These are phyloP conservation scores for Pseudonitzschia delicatissima DNA, from an alignment of 108 stramenopile genomes.

Conservation along the genomic window DNA sequence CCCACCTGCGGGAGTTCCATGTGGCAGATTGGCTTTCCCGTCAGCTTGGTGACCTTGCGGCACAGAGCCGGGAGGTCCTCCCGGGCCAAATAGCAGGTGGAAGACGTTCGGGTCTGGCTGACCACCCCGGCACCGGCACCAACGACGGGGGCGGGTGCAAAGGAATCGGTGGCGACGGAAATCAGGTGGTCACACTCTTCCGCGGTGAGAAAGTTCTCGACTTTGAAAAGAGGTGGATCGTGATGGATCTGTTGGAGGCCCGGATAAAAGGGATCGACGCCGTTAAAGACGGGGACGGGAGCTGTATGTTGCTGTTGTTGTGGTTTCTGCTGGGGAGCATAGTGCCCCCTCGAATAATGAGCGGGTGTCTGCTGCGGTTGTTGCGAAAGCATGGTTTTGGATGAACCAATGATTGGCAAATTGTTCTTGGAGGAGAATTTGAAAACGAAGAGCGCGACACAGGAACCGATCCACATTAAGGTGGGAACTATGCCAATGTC, in stretches of 20 bases:
- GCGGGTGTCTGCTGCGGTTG: neutral
- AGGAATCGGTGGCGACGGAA: conserved; percentile 61
- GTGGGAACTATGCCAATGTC: too few relatives aligned
- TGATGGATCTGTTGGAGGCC: conserved; percentile 56
- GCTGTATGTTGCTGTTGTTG: conserved; percentile 15
- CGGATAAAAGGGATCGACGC: conserved; percentile 83
- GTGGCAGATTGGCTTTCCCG: conserved; percentile 79
- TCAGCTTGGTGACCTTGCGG: conserved; percentile 70
- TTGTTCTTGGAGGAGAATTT: too few relatives aligned
- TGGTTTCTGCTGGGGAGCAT: neutral
- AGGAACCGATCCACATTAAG: too few relatives aligned
- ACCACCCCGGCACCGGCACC: conserved; percentile 74
- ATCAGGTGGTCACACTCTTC: conserved; percentile 80
- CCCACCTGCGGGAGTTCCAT: conserved; percentile 94
- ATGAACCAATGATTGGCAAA: too few relatives aligned
- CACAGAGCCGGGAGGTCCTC: conserved; percentile 77
- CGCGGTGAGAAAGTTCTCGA: conserved; percentile 72
- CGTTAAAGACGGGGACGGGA: conserved; percentile 67
- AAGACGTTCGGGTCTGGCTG: conserved; percentile 65
- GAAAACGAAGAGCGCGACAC: too few relatives aligned
- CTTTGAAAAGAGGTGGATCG: conserved; percentile 71
- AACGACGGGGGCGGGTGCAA: conserved; percentile 85
- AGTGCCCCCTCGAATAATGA: neutral
- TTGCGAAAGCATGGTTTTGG: too few relatives aligned
- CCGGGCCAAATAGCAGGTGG: conserved; percentile 82